These are phyloP conservation scores for Conticribra weissflogii DNA, from an alignment of 108 stramenopile genomes.

Conservation along the genomic window DNA sequence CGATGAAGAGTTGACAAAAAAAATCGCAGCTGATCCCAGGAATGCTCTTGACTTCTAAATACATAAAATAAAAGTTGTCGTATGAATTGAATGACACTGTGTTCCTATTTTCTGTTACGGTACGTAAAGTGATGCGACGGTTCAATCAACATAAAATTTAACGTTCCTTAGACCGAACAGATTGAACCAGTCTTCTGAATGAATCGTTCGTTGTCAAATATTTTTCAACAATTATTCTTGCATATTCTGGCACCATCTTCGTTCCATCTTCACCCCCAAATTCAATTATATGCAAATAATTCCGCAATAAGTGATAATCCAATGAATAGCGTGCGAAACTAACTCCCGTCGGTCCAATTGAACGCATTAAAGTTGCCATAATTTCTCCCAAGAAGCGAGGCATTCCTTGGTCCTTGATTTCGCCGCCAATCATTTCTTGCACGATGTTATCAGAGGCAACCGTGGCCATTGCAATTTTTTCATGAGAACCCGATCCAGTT, in stretches of 20 bases:
- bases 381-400: slow-evolving; percentile 67
- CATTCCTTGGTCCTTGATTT: slow-evolving; percentile 65
- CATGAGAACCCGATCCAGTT: slow-evolving; percentile 60
- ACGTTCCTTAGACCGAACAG: slow-evolving; percentile 24
- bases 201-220: slow-evolving; percentile 56
- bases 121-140: too few relatives aligned
- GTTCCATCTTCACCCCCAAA: slow-evolving; percentile 53
- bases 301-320: slow-evolving; percentile 84
- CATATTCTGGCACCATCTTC: slow-evolving; percentile 55
- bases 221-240: slow-evolving; percentile 57
- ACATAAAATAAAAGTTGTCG: too few relatives aligned
- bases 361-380: slow-evolving; percentile 63
- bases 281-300: slow-evolving; percentile 72
- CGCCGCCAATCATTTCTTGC: slow-evolving; percentile 55
- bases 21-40: slow-evolving; percentile 43
- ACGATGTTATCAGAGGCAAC: slow-evolving; percentile 70
- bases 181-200: slow-evolving; percentile 22
- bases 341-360: slow-evolving; percentile 70
- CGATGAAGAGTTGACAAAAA: slow-evolving; percentile 29
- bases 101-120: too few relatives aligned
- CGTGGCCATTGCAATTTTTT: slow-evolving; percentile 65
- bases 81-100: too few relatives aligned
- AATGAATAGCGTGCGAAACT: slow-evolving; percentile 82
- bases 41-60: slow-evolving; percentile 47
- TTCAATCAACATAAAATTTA: too few relatives aligned